Evolutionary conservation across 805 yeast genomes (phyloP).

Genomic region (Lipomyces chichibuensis): DNA sequence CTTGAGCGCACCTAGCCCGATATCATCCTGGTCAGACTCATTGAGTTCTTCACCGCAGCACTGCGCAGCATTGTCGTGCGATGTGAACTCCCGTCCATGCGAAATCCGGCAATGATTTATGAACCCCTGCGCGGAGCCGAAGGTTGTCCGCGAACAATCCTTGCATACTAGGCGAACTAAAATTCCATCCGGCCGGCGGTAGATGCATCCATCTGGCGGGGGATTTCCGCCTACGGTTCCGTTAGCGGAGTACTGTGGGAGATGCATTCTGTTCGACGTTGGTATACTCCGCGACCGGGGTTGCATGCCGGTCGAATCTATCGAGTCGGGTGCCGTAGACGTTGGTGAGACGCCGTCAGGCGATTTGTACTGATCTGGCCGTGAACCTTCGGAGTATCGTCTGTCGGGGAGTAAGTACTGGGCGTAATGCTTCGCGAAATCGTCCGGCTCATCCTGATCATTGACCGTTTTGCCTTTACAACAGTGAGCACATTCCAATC

Average conservation of each 20-base stretch:
- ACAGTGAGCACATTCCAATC: background rate
- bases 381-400: slow-evolving; percentile 13
- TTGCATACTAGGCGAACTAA: slow-evolving; percentile 70
- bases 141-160: slow-evolving; percentile 66
- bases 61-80: slow-evolving; percentile 75
- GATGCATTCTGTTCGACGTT: slow-evolving; percentile 16
- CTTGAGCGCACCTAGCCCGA: slow-evolving; percentile 67
- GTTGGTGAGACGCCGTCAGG: background rate
- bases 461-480: slow-evolving; percentile 12
- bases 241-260: slow-evolving; percentile 21
- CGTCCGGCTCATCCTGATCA: slow-evolving; percentile 29
- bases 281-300: slow-evolving; percentile 14
- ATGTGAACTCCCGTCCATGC: slow-evolving; percentile 68
- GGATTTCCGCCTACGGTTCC: slow-evolving; percentile 28
- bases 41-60: slow-evolving; percentile 62
- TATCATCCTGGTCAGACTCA: slow-evolving; percentile 57
- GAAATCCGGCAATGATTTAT: slow-evolving; percentile 75
- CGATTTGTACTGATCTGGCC: background rate
- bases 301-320: background rate
- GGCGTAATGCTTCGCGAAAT: slow-evolving; percentile 39
- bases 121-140: slow-evolving; percentile 79
- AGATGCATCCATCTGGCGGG: slow-evolving; percentile 35
- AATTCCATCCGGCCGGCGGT: slow-evolving; percentile 58
- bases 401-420: slow-evolving; percentile 37
- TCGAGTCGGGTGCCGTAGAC: background rate